Evolutionary conservation across 192 early-diverging fungal species (phyloP), one percentile per base, ranked within the genome.

Genomic region (Kickxella alabastrina): DNA sequence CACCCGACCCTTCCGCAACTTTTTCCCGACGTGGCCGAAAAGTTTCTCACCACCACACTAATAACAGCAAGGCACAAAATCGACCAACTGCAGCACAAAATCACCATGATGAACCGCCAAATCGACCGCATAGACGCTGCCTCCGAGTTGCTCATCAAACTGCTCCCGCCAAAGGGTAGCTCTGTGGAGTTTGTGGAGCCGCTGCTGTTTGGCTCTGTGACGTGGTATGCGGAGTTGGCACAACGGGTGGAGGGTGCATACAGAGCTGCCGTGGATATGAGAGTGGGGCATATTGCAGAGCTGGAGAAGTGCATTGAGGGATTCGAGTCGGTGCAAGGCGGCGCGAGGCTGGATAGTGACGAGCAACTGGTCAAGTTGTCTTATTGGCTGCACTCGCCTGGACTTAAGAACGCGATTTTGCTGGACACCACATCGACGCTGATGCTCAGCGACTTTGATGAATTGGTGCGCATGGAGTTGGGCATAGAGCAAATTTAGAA

Each of bases 191-290:
- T 47, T 13, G 23, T 17, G 26, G 34, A 41, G 43, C 46, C 55
- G 18, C 59, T 61, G 37, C 19, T 48, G 0, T 35, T 41, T 18
- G 57, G 57, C 6, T 43, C 61, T 1, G 17, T 56, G 18, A 26
- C 36, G n/a, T 32, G 46, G 65, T 83, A 97, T 10, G 91, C 92
- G 51, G 78, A 80, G 34, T 85, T 70, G 7, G 92, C 95, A 53
- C 80, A 80, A 0, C 81, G 65, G 46, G 76, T 83, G 19, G 87
- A 81, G 10, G 74, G 54, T 56, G 89, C 84, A 65, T 85, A 94
- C 10, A 59, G 23, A 2, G 41, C 36, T 45, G 83, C 63, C n/a
- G 70, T 53, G 22, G n/a, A n/a, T n/a, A n/a, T n/a, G 46, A 55
- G 68, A 3, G n/a, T 24, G 2, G 48, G 22, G 10, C 62, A 71